Evolutionary conservation across 495 filamentous ascomycete species (phyloP), one percentile per base, ranked within the genome.

Genomic region (Neurospora tetrasperma): DNA sequence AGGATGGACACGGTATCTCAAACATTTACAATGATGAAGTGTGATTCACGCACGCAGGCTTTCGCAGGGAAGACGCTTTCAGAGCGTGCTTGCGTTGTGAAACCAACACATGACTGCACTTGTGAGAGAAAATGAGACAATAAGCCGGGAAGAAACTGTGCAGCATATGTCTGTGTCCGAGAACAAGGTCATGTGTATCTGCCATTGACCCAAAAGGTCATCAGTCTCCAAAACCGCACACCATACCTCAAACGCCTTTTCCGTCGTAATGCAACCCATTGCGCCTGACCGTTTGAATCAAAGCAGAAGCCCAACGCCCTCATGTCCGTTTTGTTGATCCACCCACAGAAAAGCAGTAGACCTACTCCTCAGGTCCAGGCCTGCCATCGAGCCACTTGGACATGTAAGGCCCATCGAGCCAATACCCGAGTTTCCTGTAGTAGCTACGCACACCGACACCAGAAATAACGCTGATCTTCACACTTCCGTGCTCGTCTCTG

Each of bases 401-500:
- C 93, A 97, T 95, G 73, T 94, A 97, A 23, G 90, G 92, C 8
- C 94, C 96, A 82, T 98, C 96, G 40, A 99, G 82, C 81, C 86
- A 91, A 82, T 98, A 99, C 5, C 96, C 96, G 41, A 99, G 85
- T 79, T 93, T 95, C 71, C 85, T 90, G 79, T 99, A 99, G 81
- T 98, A 99, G 78, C 91, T 94, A 72, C 96, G 88, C 6, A 98
- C 95, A 1, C 96, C 96, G 68, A 99, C 94, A 12, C 96, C 96
- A 35, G 92, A 96, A 71, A 99, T 99, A 69, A 99, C 94, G 78
- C 90, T 92, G 71, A 99, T 96, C 87, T 99, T 99, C 43, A 82
- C 84, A 77, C 94, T 97, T 4, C 93, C 90, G 77, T 99, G 96
- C 82, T 99, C 96, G 71, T 97, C 90, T 62, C 93, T 87, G 0